phyloP scores from a whole-genome alignment of 1,284 basidiomycete species.

The Phenoliferia sp. region DNA sequence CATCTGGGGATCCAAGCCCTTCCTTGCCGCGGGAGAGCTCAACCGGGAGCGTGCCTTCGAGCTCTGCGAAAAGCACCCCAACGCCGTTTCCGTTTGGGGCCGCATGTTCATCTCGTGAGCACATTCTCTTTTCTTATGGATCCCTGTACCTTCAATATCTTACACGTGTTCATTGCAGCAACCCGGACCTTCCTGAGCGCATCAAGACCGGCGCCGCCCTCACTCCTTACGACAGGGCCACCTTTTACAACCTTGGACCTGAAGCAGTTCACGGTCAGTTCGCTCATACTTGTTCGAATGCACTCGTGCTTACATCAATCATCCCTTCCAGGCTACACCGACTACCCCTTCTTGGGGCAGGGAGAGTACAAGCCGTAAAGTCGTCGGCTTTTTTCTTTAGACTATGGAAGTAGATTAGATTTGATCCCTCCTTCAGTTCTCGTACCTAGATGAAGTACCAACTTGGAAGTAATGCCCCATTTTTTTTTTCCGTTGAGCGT shows the following conservation, averaged over 20 bases:
- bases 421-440: too few species aligned
- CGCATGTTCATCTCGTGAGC: slow-evolving; percentile 49
- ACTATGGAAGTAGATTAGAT: too few species aligned
- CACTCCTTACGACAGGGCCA: slow-evolving; percentile 41
- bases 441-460: too few species aligned
- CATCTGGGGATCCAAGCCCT: neutral
- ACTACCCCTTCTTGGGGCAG: neutral
- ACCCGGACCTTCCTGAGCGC: slow-evolving; percentile 54
- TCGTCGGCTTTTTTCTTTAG: too few species aligned
- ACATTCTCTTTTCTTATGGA: neutral
- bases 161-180: slow-evolving; percentile 17
- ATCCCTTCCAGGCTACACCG: neutral
- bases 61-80: slow-evolving; percentile 38
- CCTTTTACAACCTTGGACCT: slow-evolving; percentile 37
- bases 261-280: neutral
- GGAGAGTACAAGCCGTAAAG: too few species aligned
- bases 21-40: slow-evolving; percentile 9
- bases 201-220: slow-evolving; percentile 38
- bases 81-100: slow-evolving; percentile 49
- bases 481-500: too few species aligned
- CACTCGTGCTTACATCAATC: neutral
- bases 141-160: neutral
- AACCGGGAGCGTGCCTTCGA: slow-evolving; percentile 33
- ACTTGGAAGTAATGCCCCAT: too few species aligned
- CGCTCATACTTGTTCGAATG: too few species aligned